Evolutionary conservation across 1,284 basidiomycete species (phyloP), one percentile per base, ranked within the genome.

Genomic region (Microbotryum silenes-acaulis): DNA sequence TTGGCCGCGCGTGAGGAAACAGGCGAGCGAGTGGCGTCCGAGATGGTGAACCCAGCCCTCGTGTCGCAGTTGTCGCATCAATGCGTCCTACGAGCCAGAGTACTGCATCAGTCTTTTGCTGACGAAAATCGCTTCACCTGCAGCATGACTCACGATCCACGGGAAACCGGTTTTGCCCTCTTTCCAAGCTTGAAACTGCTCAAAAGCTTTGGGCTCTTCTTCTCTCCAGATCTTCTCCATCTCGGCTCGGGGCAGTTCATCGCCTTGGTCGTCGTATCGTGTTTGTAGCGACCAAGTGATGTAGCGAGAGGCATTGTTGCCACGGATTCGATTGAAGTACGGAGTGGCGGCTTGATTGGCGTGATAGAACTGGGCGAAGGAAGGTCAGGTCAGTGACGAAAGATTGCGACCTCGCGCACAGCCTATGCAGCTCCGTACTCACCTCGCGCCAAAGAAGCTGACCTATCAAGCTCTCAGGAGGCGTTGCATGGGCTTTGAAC

Each of bases 41-140:
- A 81, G 75, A 70, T 81, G 77, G 74, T 79, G 78, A 54, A 78
- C 77, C 78, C 79, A 79, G 1, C 81, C 80, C 67, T 79, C 78
- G 33, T 73, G 56, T 6, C 72, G 62, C 27, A 77, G 73, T 66
- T 80, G 78, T 27, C 79, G 73, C 80, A 81, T 80, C 60, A 78
- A 75, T 7, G 79, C 78, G 72, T 79, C 75, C 33, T 76, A 75
- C 74, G 74, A 68, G 6, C 27, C 27, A 5, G 27, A 27, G 27
- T 3, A 27, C 27, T 27, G 6, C 27, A 27, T 27, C 4, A 27
- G 27, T 27, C 5, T 27, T 27, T 27, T 27, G 27, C 5, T 5
- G 27, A 27, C 6, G 27, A 27, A 3, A 27, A 27, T 6, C 5
- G 0, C 6, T 27, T 27, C 27, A 27, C 27, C 27, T 27, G 27